phyloP scores from a whole-genome alignment of 2,329 filamentous ascomycete species.

The Orbilia javanica region DNA sequence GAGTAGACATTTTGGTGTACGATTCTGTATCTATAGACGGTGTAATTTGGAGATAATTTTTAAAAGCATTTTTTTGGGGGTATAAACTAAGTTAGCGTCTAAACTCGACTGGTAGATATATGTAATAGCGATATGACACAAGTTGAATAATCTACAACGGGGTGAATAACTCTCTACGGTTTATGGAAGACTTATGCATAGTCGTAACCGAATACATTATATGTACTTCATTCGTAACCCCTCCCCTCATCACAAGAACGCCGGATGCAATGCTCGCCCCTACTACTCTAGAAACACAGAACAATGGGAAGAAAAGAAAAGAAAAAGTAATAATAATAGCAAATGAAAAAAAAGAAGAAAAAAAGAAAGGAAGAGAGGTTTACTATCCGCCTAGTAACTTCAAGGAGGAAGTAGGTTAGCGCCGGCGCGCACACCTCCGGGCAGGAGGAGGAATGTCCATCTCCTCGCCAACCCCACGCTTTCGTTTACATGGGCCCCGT shows the following conservation, averaged over 20 bases:
- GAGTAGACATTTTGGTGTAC: conserved; percentile 6
- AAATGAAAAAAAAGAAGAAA: conserved; percentile 5
- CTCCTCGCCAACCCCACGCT: neutral
- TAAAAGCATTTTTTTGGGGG: conserved; percentile 25
- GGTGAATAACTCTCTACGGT: neutral
- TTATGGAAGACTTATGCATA: neutral
- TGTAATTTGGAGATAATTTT: conserved; percentile 29
- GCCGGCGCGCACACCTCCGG: neutral
- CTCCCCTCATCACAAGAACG: neutral
- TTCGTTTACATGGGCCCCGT: conserved; percentile 4
- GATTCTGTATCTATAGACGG: conserved; percentile 40
- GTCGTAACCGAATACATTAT: neutral
- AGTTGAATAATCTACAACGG: neutral
- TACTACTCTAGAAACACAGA: conserved; percentile 8
- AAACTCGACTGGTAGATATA: neutral
- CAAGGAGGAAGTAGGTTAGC: neutral
- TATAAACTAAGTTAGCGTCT: neutral
- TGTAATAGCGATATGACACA: neutral
- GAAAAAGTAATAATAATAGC: conserved; percentile 5
- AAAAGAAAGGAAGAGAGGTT: conserved; percentile 8
- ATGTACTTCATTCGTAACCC: conserved; percentile 1
- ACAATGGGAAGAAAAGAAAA: conserved; percentile 17
- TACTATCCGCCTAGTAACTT: neutral
- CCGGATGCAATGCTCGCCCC: conserved; percentile 6
- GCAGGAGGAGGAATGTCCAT: conserved; percentile 5